Evolutionary conservation across 257 asterid species (phyloP).

Genomic region (Solanum pimpinellifolium): DNA sequence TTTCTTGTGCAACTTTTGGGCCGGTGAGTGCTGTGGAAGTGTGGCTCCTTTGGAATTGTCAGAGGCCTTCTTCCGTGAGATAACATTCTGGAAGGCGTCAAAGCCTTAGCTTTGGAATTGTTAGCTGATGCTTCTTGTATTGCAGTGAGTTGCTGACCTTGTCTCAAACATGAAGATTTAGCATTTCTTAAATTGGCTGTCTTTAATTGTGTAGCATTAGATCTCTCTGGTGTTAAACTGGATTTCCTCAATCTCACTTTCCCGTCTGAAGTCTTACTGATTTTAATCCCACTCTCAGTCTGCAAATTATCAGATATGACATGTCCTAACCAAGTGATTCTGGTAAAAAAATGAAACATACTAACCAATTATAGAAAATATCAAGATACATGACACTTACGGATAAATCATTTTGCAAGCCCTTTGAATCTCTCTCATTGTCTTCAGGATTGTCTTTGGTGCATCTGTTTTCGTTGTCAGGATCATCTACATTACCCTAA

Average conservation of each 20-base stretch:
- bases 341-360: not conserved
- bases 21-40: constrained; percentile 27
- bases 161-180: constrained; percentile 28
- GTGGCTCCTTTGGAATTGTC: constrained; percentile 36
- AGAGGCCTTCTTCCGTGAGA: constrained; percentile 20
- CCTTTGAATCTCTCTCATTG: constrained; percentile 1
- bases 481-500: not conserved
- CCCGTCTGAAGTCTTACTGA: constrained; percentile 14
- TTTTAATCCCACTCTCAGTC: constrained; percentile 16
- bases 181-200: constrained; percentile 29
- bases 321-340: not conserved
- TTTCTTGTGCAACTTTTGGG: constrained; percentile 39
- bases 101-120: constrained; percentile 3
- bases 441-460: not conserved
- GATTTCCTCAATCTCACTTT: constrained; percentile 28
- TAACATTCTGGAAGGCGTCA: constrained; percentile 6
- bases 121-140: constrained; percentile 33
- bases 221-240: constrained; percentile 15
- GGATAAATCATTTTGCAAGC: not conserved
- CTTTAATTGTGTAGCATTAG: constrained; percentile 3
- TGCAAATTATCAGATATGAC: constrained; percentile 11
- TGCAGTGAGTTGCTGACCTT: constrained; percentile 44
- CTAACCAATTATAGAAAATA: not conserved
- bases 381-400: not conserved
- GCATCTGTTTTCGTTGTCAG: not conserved